Evolutionary conservation across 768 basidiomycete species (phyloP), one percentile per base, ranked within the genome.

Genomic region (Boletus vermiculosoides): DNA sequence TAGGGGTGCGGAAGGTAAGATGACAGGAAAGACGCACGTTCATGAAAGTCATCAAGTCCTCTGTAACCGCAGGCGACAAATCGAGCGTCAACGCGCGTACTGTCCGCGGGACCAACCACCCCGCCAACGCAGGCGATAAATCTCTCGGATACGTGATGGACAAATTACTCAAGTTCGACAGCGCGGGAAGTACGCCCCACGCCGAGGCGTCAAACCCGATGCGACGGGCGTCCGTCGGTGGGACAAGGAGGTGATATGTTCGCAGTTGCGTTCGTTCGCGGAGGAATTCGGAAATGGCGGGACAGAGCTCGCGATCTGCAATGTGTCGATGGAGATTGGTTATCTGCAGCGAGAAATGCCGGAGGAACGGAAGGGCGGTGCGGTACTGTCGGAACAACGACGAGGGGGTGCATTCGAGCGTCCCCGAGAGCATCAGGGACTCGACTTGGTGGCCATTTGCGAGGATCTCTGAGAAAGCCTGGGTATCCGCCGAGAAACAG

Each of bases 131-230:
- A 0, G 85, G 78, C 1, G 84, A 78, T 39, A 89, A 69, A 66
- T 88, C 87, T 58, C 75, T 72, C 2, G 88, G 87, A 63, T 88
- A 82, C 5, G 82, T 82, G 52, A 88, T 85, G 50, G 75, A 78
- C 54, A 90, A 66, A 39, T 76, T 78, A n/a, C 71, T 77, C 50
- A 90, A 67, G 13, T 75, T 75, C 18, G 72, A 69, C 25, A 90
- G 69, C 6, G 78, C 78, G 0, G 87, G 87, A 11, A 90, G 73
- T 9, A 88, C 83, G 11, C 87, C 87, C 87, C 86, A 89, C 8
- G 83, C 76, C 1, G 83, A 80, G 0, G 87, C 84, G 59, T 88
- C 84, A 60, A 86, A 88, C 28, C 88, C 88, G 11, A 85, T 76
- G 8, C 78, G 74, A 58, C 74, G 75, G 60, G 82, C 80, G 48